Evolutionary conservation across 2,329 filamentous ascomycete genomes (phyloP), one percentile per base, ranked within the genome.

Genomic region (Trichothecium roseum): DNA sequence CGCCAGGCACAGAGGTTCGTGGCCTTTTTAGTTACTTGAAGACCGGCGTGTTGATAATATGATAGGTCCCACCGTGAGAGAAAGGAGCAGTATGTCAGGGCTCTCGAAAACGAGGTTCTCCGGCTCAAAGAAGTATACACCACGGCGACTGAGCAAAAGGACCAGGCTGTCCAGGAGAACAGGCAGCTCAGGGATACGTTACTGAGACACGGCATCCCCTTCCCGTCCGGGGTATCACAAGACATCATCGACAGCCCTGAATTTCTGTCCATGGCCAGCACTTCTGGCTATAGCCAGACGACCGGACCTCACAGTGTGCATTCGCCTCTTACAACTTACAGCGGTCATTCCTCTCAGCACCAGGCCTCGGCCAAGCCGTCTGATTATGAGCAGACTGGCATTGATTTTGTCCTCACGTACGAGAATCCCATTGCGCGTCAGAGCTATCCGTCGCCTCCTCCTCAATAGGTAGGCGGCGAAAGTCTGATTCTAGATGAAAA

Each of bases 1-100:
- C 77, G 91, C 43, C 89, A 96, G 63, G 91, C 91, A 20, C 91
- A 96, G 60, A 81, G 88, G 88, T 93, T 74, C 47, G 60, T 42
- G 13, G 30, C 5, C 27, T 17, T 35, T 15, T 12, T 28, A 3
- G 15, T 39, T 34, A 38, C 37, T 53, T n/a, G 33, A 13, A 10
- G 17, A 26, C 18, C 2, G 8, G 13, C 15, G 15, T 37, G 14
- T 18, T 32, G 16, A 37, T 16, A 14, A 16, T 27, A n/a, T 22
- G 5, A 10, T 26, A 94, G 91, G 53, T 96, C 91, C 14, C 91
- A 98, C 59, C 86, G 91, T 37, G 91, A 96, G 62, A 78, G 91
- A 46, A 96, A 96, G 57, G 91, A 96, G 60, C 73, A 87, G 49
- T 96, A 96, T 57, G 93, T 95, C 65, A 93, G 93, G 57, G 78